Evolutionary conservation across 83 land plant species (phyloP), one percentile per base, ranked within the genome.

Genomic region (Diphasiastrum complanatum): DNA sequence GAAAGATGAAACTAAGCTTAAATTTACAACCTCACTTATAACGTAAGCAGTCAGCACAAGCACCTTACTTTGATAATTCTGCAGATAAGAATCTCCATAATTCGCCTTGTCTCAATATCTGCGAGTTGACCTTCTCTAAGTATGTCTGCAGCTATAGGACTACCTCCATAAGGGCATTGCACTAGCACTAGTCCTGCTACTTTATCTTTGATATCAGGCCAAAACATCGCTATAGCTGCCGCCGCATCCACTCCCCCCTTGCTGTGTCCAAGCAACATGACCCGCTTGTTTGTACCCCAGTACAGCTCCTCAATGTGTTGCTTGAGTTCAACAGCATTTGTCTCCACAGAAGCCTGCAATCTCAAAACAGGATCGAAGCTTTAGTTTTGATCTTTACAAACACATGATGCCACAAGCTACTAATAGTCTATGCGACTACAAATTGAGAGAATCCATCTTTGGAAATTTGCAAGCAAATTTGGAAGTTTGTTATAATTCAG

Each of bases 191-290:
- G 27, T 27, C 66, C 66, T 27, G 49, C 66, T 14, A 63, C 53
- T 47, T 63, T 63, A 16, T 63, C 66, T 23, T 48, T 47, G 29
- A 63, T 27, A 19, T 63, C 57, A 46, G 66, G 47, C 66, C 66
- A 63, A 28, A 45, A 63, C 32, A 45, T 63, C 4, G 66, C 25
- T 14, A 46, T 46, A 12, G 66, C 66, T 46, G 66, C 66, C 2
- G 66, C 66, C 30, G 66, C 66, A 47, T 63, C 66, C 10, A 63
- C 66, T 25, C 66, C 66, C 2, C 66, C 66, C 20, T 63, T 63
- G 66, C 66, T 63, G 66, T 63, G 66, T 3, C 66, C 66, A 3
- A 63, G 35, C 12, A 63, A 27, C 58, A 63, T 46, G 14, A 63
- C 49, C 2, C 31, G 47, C 40, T 63, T 63, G 6, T 34, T 54